phyloP scores from a whole-genome alignment of 2,329 filamentous ascomycete species.

The Myotisia sp. region DNA sequence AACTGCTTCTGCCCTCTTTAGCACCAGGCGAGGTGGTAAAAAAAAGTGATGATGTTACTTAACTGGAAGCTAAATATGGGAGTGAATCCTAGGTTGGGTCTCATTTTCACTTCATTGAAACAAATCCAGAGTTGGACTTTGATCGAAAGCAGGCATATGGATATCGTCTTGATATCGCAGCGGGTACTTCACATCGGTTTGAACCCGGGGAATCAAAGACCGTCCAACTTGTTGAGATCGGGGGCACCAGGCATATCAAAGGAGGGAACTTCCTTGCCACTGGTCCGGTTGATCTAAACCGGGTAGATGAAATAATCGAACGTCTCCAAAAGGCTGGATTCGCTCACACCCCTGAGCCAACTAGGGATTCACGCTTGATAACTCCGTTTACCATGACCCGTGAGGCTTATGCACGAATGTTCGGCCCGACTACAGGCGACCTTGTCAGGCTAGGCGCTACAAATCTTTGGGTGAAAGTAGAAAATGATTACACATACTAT shows the following conservation, averaged over 20 bases:
- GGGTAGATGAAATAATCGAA: constrained; percentile 51
- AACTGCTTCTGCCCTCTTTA: too few species aligned
- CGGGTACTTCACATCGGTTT: constrained; percentile 83
- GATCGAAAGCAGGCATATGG: constrained; percentile 73
- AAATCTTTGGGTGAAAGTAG: constrained; percentile 79
- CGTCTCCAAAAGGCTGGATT: constrained; percentile 61
- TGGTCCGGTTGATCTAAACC: constrained; percentile 52
- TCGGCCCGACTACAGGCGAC: constrained; percentile 82
- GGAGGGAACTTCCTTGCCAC: constrained; percentile 71
- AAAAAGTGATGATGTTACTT: too few species aligned
- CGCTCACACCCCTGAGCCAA: constrained; percentile 57
- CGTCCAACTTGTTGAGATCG: constrained; percentile 79
- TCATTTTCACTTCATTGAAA: constrained; percentile 92
- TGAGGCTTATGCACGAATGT: constrained; percentile 71
- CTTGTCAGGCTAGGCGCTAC: constrained; percentile 67
- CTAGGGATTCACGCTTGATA: constrained; percentile 40
- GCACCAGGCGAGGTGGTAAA: too few species aligned
- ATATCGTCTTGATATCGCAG: constrained; percentile 74
- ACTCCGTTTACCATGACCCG: constrained; percentile 59
- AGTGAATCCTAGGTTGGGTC: too few species aligned
- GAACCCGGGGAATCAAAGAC: constrained; percentile 89
- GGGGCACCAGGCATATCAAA: constrained; percentile 60
- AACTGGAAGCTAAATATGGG: too few species aligned
- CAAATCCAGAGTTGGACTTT: constrained; percentile 80
- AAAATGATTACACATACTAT: constrained; percentile 69